Evolutionary conservation across 139 green algal species (phyloP).

Genomic region (Bryopsis sp.): DNA sequence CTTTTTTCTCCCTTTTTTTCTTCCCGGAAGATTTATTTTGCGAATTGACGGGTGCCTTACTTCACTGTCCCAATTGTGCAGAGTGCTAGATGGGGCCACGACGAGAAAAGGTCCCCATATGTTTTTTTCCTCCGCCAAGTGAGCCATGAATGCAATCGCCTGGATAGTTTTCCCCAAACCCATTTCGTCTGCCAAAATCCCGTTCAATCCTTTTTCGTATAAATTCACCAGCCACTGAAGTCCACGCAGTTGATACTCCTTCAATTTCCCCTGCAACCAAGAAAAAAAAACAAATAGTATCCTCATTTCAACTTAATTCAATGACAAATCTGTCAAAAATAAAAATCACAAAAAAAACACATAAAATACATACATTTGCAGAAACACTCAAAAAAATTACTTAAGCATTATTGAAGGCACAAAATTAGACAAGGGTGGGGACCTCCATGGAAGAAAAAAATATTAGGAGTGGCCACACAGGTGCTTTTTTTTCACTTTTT

Average conservation of each 20-base stretch:
- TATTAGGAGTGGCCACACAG: too few relatives aligned
- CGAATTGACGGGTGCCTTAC: slow-evolving; percentile 47
- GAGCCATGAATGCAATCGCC: slow-evolving; percentile 22
- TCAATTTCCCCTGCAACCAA: slow-evolving; percentile 27
- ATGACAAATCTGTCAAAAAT: too few relatives aligned
- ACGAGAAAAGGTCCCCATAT: slow-evolving; percentile 64
- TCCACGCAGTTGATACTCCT: slow-evolving; percentile 48
- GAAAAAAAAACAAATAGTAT: too few relatives aligned
- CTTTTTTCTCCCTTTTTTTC: slow-evolving; percentile 67
- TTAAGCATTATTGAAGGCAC: too few relatives aligned
- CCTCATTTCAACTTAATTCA: too few relatives aligned
- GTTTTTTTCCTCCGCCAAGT: slow-evolving; percentile 31
- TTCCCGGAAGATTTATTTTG: slow-evolving; percentile 52
- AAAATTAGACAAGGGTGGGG: too few relatives aligned
- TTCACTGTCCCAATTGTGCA: slow-evolving; percentile 77
- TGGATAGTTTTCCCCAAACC: slow-evolving; percentile 55
- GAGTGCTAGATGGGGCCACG: slow-evolving; percentile 66
- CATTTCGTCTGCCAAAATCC: slow-evolving; percentile 78
- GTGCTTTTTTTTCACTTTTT: too few relatives aligned
- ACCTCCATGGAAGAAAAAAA: too few relatives aligned
- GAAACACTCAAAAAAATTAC: too few relatives aligned
- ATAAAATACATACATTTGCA: too few relatives aligned
- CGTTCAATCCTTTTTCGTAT: slow-evolving; percentile 44
- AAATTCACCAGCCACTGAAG: slow-evolving; percentile 53
- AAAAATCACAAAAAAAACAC: too few relatives aligned